These are phyloP conservation scores for Geotrichum bryndzae DNA, from an alignment of 1,139 yeast genomes.

Conservation along the genomic window DNA sequence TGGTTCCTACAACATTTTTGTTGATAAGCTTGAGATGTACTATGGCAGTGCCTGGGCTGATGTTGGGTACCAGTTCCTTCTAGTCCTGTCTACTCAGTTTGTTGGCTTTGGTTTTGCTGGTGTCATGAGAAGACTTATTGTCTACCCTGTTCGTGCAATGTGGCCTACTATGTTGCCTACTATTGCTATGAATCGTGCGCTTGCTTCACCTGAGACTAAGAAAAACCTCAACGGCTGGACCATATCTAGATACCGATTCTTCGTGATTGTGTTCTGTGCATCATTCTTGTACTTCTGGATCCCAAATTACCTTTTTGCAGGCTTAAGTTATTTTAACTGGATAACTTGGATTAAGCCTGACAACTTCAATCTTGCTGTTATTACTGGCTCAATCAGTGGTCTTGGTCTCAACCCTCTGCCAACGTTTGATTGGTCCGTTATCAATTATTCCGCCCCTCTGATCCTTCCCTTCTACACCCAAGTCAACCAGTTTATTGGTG, in stretches of 20 bases:
- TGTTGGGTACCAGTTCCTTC: slow-evolving; percentile 42
- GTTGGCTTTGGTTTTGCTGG: slow-evolving; percentile 55
- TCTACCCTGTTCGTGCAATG: slow-evolving; percentile 46
- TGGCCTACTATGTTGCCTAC: slow-evolving; percentile 49
- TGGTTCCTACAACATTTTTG: slow-evolving; percentile 37
- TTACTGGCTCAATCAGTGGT: slow-evolving; percentile 48
- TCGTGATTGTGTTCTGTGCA: slow-evolving; percentile 36
- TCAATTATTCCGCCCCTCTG: slow-evolving; percentile 35
- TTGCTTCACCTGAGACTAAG: slow-evolving; percentile 19
- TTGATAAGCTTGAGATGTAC: slow-evolving; percentile 35
- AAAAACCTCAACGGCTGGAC: slow-evolving; percentile 42
- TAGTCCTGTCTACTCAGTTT: slow-evolving; percentile 44
- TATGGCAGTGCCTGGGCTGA: slow-evolving; percentile 39
- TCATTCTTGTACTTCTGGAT: slow-evolving; percentile 52
- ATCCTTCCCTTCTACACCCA: slow-evolving; percentile 47
- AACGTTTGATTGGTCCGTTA: slow-evolving; percentile 43
- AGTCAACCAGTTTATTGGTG: slow-evolving; percentile 41
- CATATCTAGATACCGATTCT: slow-evolving; percentile 42
- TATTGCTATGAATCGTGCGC: slow-evolving; percentile 17
- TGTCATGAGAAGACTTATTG: slow-evolving; percentile 45
- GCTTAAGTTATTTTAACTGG: slow-evolving; percentile 53
- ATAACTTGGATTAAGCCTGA: slow-evolving; percentile 54
- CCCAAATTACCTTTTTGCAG: slow-evolving; percentile 47
- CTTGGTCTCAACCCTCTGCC: slow-evolving; percentile 50
- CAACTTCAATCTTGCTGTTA: slow-evolving; percentile 45